Base-by-base conservation (phyloP, 768 basidiomycete genomes). In the Botryobasidium botryosum region DNA sequence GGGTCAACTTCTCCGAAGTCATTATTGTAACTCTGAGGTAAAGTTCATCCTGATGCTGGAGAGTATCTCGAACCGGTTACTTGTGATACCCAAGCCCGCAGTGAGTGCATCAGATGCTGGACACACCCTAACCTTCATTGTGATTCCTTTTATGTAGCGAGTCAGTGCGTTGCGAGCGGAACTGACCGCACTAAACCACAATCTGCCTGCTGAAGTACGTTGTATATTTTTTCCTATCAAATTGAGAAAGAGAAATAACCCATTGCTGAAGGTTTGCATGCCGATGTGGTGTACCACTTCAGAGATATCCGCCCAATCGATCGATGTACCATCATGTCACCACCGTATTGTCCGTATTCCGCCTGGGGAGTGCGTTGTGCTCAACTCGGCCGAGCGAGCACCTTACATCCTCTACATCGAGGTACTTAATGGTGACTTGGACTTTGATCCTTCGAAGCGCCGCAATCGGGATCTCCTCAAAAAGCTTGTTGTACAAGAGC, bases 261-360 rank as follows among this genome's bases (percentile, higher is more conserved):
- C n/a, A n/a, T n/a, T n/a, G n/a, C 15, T 13, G 17, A 43, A 61
- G 61, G 54, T 61, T 1, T 64, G 62, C 51, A 63, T 65, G 60
- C 64, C 64, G 1, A 55, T 63, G 24, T 65, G 64, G 64, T 64
- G 63, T 47, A 55, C 59, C 1, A 52, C 83, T 5, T 77, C 86
- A 12, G 79, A 83, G 57, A 21, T 60, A 58, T 46, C 52, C 61
- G 18, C 59, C 62, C 12, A 55, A 55, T 25, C n/a, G n/a, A n/a
- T n/a, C n/a, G 59, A 61, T 31, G 61, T 66, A 32, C 66, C 70
- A 5, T 66, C 74, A 54, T 75, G 82, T 4, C 92, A 97, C 58
- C 90, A 96, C 58, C 79, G 87, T 35, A 86, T 99, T 42, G 90
- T 97, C 41, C 78, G 94, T 51, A 92, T 99, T 56, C 91, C 92